A percentile compares a stretch with the other conserved stretches of the same genome.
Evolutionary conservation across 2,329 filamentous ascomycete species (phyloP).

Genomic region (Botryotinia convoluta): DNA sequence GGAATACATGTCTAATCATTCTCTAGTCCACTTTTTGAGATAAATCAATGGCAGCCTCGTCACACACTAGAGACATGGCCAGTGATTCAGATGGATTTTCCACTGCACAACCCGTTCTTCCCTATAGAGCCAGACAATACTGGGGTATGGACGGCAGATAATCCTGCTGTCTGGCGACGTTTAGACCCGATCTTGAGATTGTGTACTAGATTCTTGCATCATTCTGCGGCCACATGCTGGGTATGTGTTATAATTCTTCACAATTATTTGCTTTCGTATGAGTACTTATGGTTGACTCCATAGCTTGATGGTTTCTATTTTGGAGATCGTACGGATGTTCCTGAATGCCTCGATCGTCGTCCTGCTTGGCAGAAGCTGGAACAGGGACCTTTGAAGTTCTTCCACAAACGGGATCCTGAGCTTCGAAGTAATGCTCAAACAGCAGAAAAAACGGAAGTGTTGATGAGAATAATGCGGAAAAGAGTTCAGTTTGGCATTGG

Average conservation of each 20-base stretch:
- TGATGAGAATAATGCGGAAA: background rate
- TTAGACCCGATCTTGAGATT: background rate
- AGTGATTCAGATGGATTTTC: background rate
- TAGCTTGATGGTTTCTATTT: conserved; percentile 8
- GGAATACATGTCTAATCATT: background rate
- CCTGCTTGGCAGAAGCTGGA: background rate
- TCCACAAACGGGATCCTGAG: background rate
- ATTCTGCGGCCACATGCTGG: conserved; percentile 1
- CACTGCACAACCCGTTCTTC: background rate
- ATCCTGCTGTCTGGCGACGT: conserved; percentile 8
- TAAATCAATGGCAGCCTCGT: background rate
- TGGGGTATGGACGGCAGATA: background rate
- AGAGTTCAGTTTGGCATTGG: conserved; percentile 5
- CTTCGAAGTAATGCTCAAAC: background rate
- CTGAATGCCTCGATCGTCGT: background rate
- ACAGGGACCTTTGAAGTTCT: conserved; percentile 1
- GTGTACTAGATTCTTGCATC: background rate
- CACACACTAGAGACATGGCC: background rate
- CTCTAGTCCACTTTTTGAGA: background rate
- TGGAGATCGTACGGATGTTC: background rate
- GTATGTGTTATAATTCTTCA: background rate
- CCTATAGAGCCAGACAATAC: conserved; percentile 2
- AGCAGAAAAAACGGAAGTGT: background rate
- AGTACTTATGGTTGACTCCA: background rate
- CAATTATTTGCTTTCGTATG: background rate